Evolutionary conservation across 768 basidiomycete genomes (phyloP), one percentile per base, ranked within the genome.

Genomic region (Amanita pallidorosea): DNA sequence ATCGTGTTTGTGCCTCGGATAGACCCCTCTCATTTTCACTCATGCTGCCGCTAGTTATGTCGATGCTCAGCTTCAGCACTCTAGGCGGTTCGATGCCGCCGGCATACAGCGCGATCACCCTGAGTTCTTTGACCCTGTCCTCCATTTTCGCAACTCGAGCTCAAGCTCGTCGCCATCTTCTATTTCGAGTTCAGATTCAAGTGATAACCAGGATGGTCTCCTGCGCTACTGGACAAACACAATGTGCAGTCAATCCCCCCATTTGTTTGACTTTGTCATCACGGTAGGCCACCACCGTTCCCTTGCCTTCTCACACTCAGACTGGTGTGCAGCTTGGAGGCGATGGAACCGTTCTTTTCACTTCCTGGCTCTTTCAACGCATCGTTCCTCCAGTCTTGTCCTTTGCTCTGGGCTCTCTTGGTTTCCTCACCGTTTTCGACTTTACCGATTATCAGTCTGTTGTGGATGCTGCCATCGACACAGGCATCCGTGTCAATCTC

Each of bases 321-420:
- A 48, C 31, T 36, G 22, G 23, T 50, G 47, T 31, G 43, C 36
- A 97, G 94, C 83, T 98, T 54, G 96, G 96, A 43, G 96, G 96
- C 8, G 96, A 99, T 63, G 96, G 96, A 12, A 99, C 96, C 0
- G 94, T 98, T 2, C 79, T 99, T 13, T 99, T 97, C 70, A 96
- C 96, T 5, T 98, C 96, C 3, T 98, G 96, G 96, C 73, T 99
- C 29, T 99, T 99, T 72, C 96, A 99, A 65, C 83, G 84, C 48
- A 91, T 99, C 60, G 96, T 98, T 13, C 96, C 96, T n/a, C 96
- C 96, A 11, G 92, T 98, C 34, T 83, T 99, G 12, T 84, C 96
- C 1, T 99, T 99, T 64, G 94, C 96, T 1, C 77, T 99, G 23
- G 96, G 96, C 40, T 97, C 95, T 4, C 79, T 99, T 22, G 95